phyloP scores from a whole-genome alignment of 1,139 yeast genomes.

The Yamadazyma spencermartinsiae region DNA sequence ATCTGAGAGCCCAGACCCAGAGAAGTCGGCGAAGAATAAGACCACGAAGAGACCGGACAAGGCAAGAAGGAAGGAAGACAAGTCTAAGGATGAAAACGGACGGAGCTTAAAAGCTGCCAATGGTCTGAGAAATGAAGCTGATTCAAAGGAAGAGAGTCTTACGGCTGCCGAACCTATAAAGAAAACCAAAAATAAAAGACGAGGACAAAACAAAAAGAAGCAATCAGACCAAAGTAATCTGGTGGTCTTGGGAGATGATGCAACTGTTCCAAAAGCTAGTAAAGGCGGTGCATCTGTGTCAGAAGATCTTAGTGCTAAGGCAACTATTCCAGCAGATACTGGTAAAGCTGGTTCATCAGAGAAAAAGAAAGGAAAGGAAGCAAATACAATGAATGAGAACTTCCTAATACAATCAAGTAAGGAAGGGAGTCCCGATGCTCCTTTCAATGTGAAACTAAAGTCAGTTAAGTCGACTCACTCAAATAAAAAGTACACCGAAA shows the following conservation, averaged over 20 bases:
- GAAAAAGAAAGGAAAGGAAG: no score
- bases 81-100: not conserved
- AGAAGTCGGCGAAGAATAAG: constrained; percentile 6
- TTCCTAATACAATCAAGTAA: no score
- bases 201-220: constrained; percentile 2
- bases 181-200: constrained; percentile 2
- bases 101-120: not conserved
- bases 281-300: no score
- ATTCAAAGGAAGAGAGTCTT: not conserved
- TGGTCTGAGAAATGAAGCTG: no score
- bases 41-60: not conserved
- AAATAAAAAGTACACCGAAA: constrained; percentile 31
- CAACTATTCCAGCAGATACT: no score
- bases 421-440: constrained; percentile 13
- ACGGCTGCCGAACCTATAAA: no score
- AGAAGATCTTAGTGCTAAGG: no score
- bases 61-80: not conserved
- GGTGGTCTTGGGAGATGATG: no score
- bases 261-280: no score
- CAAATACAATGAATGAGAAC: no score
- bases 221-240: no score
- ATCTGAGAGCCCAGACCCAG: constrained; percentile 1
- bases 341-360: no score
- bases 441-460: constrained; percentile 33
- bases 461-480: constrained; percentile 30